A percentile compares a stretch with the other conserved stretches of the same genome.
Evolutionary conservation across 495 filamentous ascomycete species (phyloP).

Genomic region (Trichoderma virens): DNA sequence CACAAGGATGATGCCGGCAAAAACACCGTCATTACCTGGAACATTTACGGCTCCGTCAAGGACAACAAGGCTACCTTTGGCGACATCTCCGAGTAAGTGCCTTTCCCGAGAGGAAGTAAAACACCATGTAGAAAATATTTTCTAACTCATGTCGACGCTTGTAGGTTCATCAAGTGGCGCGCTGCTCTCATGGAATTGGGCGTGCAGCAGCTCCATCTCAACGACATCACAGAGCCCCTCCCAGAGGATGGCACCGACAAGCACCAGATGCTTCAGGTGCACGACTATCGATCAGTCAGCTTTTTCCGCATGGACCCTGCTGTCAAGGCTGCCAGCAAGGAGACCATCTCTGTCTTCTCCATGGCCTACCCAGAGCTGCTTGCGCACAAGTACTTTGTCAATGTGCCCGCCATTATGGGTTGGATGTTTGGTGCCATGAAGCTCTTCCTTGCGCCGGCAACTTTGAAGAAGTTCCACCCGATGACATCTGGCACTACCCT

Average conservation of each 20-base stretch:
- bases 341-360: conserved; percentile 70
- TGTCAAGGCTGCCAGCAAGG: conserved; percentile 62
- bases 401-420: conserved; percentile 79
- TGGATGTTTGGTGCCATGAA: conserved; percentile 79
- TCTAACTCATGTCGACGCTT: conserved; percentile 16
- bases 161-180: conserved; percentile 77
- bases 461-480: conserved; percentile 76
- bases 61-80: conserved; percentile 63
- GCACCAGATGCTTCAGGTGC: conserved; percentile 81
- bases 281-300: conserved; percentile 78
- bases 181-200: conserved; percentile 80
- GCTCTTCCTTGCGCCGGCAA: conserved; percentile 68
- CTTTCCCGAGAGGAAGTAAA: neutral
- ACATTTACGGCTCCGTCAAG: conserved; percentile 78
- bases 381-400: conserved; percentile 84
- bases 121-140: neutral
- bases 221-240: conserved; percentile 59
- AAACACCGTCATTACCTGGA: conserved; percentile 64
- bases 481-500: conserved; percentile 69
- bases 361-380: conserved; percentile 82
- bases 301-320: conserved; percentile 67
- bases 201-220: conserved; percentile 58
- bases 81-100: conserved; percentile 62
- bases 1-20: conserved; percentile 25
- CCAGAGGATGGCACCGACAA: conserved; percentile 67